These are phyloP conservation scores for Pyrenopolyporus hunteri DNA, from an alignment of 495 filamentous ascomycete genomes.

Conservation along the genomic window DNA sequence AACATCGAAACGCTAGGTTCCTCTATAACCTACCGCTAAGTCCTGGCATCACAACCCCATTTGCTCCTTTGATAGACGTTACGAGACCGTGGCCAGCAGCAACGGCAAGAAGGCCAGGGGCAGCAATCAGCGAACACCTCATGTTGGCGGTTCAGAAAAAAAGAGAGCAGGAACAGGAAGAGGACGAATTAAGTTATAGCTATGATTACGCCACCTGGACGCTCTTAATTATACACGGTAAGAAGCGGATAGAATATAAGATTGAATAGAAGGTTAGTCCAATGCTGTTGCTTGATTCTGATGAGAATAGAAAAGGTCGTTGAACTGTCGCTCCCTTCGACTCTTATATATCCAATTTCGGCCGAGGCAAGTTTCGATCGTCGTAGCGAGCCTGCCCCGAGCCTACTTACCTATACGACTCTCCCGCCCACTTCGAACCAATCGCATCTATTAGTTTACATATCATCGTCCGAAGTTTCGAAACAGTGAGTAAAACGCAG, in stretches of 20 bases:
- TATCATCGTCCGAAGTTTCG: constrained; percentile 25
- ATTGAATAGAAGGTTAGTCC: constrained; percentile 10
- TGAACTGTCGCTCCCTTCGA: background rate
- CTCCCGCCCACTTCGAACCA: background rate
- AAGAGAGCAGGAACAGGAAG: constrained; percentile 5
- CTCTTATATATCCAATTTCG: constrained; percentile 32
- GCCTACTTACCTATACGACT: background rate
- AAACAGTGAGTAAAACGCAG: constrained; percentile 30
- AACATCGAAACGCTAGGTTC: background rate
- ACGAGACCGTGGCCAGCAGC: constrained; percentile 56
- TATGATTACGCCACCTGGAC: constrained; percentile 37
- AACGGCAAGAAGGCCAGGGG: constrained; percentile 39
- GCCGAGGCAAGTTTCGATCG: constrained; percentile 1
- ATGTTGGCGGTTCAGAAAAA: constrained; percentile 33
- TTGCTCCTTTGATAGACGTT: constrained; percentile 58
- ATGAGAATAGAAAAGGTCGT: background rate
- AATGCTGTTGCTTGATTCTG: constrained; percentile 8
- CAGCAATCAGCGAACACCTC: constrained; percentile 39
- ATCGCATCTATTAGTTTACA: background rate
- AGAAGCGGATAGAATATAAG: constrained; percentile 3
- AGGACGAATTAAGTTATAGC: too few species aligned
- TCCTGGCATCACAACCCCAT: constrained; percentile 61
- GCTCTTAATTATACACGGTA: constrained; percentile 17
- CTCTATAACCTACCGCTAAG: constrained; percentile 48
- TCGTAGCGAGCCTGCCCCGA: too few species aligned